A percentile compares a stretch with the other conserved stretches of the same genome.
These are phyloP conservation scores for Mychonastes homosphaera DNA, from an alignment of 139 green algal species.

Conservation along the genomic window DNA sequence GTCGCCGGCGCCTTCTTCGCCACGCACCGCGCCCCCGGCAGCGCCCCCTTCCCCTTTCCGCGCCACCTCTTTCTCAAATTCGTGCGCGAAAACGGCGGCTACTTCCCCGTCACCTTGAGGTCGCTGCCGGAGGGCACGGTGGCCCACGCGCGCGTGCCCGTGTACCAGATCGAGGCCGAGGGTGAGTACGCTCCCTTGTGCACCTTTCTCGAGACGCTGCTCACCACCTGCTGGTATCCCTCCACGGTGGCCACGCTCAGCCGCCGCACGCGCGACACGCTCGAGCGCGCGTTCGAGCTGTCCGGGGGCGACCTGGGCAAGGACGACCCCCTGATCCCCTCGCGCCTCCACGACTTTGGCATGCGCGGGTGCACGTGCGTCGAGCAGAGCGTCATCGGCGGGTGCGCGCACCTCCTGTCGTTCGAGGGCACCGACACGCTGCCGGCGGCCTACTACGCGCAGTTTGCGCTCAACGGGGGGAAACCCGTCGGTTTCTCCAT, in stretches of 20 bases:
- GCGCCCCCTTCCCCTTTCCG: conserved; percentile 63
- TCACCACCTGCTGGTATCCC: conserved; percentile 82
- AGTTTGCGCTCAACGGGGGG: conserved; percentile 23
- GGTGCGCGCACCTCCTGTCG: conserved; percentile 76
- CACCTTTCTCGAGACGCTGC: conserved; percentile 82
- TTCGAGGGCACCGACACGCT: conserved; percentile 82
- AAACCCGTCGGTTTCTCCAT: conserved; percentile 29
- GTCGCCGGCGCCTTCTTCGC: conserved; percentile 67
- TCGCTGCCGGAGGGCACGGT: conserved; percentile 70
- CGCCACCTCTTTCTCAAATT: conserved; percentile 69
- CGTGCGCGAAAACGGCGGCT: conserved; percentile 70
- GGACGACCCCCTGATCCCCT: conserved; percentile 41
- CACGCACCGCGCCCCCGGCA: conserved; percentile 54
- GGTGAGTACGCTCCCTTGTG: conserved; percentile 61
- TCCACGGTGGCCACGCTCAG: conserved; percentile 76
- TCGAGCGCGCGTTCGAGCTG: conserved; percentile 66
- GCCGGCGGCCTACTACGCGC: conserved; percentile 74
- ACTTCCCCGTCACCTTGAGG: conserved; percentile 81
- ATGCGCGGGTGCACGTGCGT: conserved; percentile 70
- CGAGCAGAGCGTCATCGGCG: conserved; percentile 79
- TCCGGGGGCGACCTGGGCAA: conserved; percentile 46
- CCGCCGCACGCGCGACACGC: conserved; percentile 55
- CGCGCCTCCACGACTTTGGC: conserved; percentile 74
- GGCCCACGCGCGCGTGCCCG: conserved; percentile 58
- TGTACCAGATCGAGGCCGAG: conserved; percentile 75